Conservation (phyloP, 2,329 filamentous ascomycete species). For the Apiospora kogelbergensis region DNA sequence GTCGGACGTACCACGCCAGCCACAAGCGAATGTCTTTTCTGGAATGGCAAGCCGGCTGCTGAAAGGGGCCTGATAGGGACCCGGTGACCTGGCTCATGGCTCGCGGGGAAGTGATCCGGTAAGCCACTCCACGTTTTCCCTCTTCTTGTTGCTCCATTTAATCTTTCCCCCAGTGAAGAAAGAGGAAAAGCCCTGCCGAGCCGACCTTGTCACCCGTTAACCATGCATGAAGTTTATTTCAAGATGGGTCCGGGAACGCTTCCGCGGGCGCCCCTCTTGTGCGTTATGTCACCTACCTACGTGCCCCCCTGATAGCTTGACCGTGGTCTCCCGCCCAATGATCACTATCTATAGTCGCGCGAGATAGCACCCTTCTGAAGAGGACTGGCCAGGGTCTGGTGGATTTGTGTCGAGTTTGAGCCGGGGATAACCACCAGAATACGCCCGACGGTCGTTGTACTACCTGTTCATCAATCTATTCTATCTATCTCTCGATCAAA, state of each 20-base stretch:
- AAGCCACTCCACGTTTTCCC: not conserved
- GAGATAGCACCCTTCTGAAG: not conserved
- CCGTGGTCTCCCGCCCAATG: not conserved
- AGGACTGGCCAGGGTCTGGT: not conserved
- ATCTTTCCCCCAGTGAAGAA: not conserved
- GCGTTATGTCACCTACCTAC: not conserved
- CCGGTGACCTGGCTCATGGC: not conserved
- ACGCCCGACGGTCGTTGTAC: not conserved
- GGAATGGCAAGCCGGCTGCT: not conserved
- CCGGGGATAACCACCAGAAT: not conserved
- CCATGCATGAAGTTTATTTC: not conserved
- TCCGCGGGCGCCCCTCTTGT: not conserved
- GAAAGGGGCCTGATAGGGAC: not conserved
- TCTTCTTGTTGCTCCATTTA: not conserved
- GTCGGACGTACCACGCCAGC: not conserved
- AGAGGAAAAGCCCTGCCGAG: not conserved
- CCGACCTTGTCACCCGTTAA: not conserved
- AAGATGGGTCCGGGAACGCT: not conserved
- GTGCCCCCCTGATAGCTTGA: not conserved
- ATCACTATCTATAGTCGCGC: not conserved
- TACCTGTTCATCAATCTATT: not conserved
- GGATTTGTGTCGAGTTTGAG: not conserved
- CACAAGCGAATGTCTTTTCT: not conserved
- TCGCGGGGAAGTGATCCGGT: not conserved
- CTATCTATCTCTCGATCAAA: not conserved